phyloP scores from a whole-genome alignment of 2,329 filamentous ascomycete species.

The Neopestalotiopsis sp. region DNA sequence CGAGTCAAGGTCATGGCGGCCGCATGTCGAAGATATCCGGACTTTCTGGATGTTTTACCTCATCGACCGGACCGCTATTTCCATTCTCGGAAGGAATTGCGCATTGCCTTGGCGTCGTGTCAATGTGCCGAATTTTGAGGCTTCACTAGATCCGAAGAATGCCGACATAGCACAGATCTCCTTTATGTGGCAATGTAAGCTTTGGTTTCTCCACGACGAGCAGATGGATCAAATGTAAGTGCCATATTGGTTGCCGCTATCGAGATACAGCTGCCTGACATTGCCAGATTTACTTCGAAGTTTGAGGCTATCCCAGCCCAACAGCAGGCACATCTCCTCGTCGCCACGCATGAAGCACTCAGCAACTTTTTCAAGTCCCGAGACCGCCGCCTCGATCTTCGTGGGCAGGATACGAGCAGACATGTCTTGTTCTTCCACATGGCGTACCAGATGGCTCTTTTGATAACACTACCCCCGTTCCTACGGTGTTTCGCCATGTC shows the following conservation, averaged over 20 bases:
- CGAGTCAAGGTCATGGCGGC: constrained; percentile 22
- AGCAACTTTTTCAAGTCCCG: constrained; percentile 24
- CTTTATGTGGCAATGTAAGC: constrained; percentile 26
- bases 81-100: constrained; percentile 25
- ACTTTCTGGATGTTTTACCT: constrained; percentile 29
- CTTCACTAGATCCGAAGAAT: constrained; percentile 18
- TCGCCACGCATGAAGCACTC: constrained; percentile 25
- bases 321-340: constrained; percentile 24
- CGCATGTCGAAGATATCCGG: constrained; percentile 23
- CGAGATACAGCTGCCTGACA: background rate
- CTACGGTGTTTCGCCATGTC: constrained; percentile 23
- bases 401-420: constrained; percentile 21
- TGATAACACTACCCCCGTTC: constrained; percentile 26
- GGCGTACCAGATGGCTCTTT: constrained; percentile 25
- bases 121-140: constrained; percentile 25
- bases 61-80: constrained; percentile 26
- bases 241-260: too few relatives aligned
- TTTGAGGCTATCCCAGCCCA: constrained; percentile 25
- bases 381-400: constrained; percentile 20
- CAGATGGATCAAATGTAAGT: constrained; percentile 28
- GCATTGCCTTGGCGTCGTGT: constrained; percentile 25
- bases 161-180: constrained; percentile 23
- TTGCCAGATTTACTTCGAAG: constrained; percentile 21
- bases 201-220: constrained; percentile 27
- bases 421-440: constrained; percentile 25